Conservation (phyloP, 2,329 filamentous ascomycete genomes). For the Microdochium nivale region DNA sequence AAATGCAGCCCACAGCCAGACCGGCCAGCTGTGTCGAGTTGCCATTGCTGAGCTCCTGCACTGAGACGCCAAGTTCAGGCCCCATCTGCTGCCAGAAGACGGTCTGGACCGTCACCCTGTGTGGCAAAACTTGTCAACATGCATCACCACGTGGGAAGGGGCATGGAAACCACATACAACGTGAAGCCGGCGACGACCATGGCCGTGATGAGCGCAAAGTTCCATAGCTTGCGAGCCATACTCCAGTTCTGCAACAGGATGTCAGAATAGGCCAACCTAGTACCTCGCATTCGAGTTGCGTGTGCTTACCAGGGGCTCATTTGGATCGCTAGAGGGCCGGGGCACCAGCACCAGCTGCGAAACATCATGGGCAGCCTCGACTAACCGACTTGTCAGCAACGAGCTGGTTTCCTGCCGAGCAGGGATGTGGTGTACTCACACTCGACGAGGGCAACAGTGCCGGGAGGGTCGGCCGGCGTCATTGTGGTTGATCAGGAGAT, state of each 20-base stretch:
- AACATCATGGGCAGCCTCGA: background rate
- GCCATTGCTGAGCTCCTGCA: conserved; percentile 14
- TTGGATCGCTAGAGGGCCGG: conserved; percentile 12
- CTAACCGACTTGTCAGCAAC: background rate
- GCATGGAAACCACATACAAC: background rate
- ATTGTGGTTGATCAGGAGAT: background rate
- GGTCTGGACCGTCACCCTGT: conserved; percentile 13
- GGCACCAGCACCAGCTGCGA: conserved; percentile 2
- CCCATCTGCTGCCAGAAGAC: conserved; percentile 25
- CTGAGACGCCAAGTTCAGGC: conserved; percentile 16
- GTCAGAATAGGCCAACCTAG: too few relatives aligned
- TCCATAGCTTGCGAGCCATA: conserved; percentile 18
- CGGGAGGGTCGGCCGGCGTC: conserved; percentile 6
- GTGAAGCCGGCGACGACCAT: conserved; percentile 19
- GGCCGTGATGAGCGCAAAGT: conserved; percentile 16
- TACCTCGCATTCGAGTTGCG: too few relatives aligned
- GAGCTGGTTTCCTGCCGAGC: background rate
- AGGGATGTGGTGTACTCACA: background rate
- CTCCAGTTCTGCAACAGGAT: conserved; percentile 20
- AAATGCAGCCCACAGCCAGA: conserved; percentile 21
- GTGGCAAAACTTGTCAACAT: background rate
- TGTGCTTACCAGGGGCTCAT: conserved; percentile 19
- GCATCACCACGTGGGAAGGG: background rate
- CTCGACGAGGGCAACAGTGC: conserved; percentile 3
- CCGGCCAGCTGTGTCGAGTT: conserved; percentile 20